phyloP scores from a whole-genome alignment of 208 protist genomes.

The Leishmania major region DNA sequence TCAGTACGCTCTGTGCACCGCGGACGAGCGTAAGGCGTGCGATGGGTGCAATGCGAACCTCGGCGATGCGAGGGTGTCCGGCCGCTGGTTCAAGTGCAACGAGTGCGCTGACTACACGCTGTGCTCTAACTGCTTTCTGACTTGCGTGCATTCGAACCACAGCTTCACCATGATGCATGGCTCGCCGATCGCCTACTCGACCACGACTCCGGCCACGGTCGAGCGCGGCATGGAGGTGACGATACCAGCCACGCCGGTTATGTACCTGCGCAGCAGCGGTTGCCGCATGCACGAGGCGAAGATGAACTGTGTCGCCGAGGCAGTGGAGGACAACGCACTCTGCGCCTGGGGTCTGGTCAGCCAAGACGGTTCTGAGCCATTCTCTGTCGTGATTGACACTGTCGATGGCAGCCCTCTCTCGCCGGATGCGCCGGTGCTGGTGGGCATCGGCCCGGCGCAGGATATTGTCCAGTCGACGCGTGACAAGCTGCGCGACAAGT shows the following conservation, averaged over 20 bases:
- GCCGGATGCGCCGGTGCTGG: slow-evolving; percentile 62
- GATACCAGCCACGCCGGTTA: slow-evolving; percentile 53
- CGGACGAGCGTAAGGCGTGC: slow-evolving; percentile 62
- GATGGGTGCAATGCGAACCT: slow-evolving; percentile 73
- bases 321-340: slow-evolving; percentile 68
- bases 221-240: slow-evolving; percentile 71
- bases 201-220: slow-evolving; percentile 44
- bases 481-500: slow-evolving; percentile 69
- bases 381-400: slow-evolving; percentile 77
- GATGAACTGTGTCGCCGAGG: slow-evolving; percentile 78
- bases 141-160: slow-evolving; percentile 85
- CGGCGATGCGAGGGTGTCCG: slow-evolving; percentile 46
- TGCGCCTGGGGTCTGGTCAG: slow-evolving; percentile 84
- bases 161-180: slow-evolving; percentile 86
- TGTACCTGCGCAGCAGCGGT: slow-evolving; percentile 84
- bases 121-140: slow-evolving; percentile 77
- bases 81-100: slow-evolving; percentile 90
- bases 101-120: slow-evolving; percentile 90
- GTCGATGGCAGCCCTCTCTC: slow-evolving; percentile 57
- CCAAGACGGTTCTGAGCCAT: slow-evolving; percentile 31
- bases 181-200: slow-evolving; percentile 56
- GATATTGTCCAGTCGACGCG: slow-evolving; percentile 70
- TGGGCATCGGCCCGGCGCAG: slow-evolving; percentile 66
- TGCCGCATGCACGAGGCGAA: slow-evolving; percentile 70
- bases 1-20: slow-evolving; percentile 57